Base-by-base conservation (phyloP, 1,284 basidiomycete species). In the Sanghuangporus baumii region DNA sequence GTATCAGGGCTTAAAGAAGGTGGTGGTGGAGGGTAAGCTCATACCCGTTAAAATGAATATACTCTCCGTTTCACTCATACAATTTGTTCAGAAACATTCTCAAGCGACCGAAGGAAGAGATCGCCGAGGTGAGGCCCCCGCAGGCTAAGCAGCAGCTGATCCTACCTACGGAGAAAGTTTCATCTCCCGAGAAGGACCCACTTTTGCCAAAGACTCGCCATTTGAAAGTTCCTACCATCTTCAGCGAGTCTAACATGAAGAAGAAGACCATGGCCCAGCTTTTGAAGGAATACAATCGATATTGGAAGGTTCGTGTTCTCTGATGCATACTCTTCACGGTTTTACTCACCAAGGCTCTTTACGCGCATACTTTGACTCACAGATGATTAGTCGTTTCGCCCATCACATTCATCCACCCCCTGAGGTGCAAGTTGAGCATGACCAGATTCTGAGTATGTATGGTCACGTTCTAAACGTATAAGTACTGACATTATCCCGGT, bases 21-120 rank as follows among this genome's bases (percentile, higher is more conserved):
- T 1, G 60, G 57, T 6, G 57, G 61, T 31, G 52, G 12, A 36
- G 60, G 64, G 64, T 65, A 54, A 41, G 64, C 40, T 23, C 43
- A n/a, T 26, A 23, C 38, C 5, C 18, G 40, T 3, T 16, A 36
- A 9, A 38, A 16, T 46, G 16, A 11, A 18, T n/a, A 1, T 46
- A n/a, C 43, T 8, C 16, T 46, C 43, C 16, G 43, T 46, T n/a
- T n/a, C 11, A 48, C n/a, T 55, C 16, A 55, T 31, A 37, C 46
- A 31, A 48, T 12, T 43, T 12, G 16, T 26, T 26, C 52, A 65
- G 64, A 26, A 62, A 65, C 41, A 51, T 62, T 11, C 57, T 65
- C 12, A 65, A 59, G 34, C 31, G 41, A 5, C 18, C 55, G 40
- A 57, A 62, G 20, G 60, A 55, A 54, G 52, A 54, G 14, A 18